Evolutionary conservation across 2,329 filamentous ascomycete genomes (phyloP), one percentile per base, ranked within the genome.

Genomic region (Beauveria sp.): DNA sequence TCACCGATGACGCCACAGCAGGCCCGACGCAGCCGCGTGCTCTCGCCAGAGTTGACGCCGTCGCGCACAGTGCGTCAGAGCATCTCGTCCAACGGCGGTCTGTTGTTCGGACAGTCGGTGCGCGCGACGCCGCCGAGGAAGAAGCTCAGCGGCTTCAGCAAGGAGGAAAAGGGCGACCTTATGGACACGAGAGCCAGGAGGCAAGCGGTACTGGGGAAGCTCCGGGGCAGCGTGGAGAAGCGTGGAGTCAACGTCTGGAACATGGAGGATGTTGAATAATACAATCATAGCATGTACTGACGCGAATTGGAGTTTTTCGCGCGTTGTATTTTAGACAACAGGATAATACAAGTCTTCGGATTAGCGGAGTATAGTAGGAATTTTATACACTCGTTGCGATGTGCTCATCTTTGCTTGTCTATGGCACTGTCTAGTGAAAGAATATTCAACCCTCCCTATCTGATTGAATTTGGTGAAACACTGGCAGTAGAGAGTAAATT

Each of bases 61-160:
- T 71, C 77, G 2, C 73, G 78, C 38, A 72, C 68, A 49, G 71
- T 81, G 59, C 77, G 79, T 4, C 74, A 75, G 18, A 76, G 73
- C 62, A 64, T 75, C 5, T 70, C 71, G 5, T 70, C 70, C 1
- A 61, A 12, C 3, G 72, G 69, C 49, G 64, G 69, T 45, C 73
- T 79, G 28, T 78, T 76, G 14, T 76, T 82, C 16, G 70, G 77
- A 3, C 71, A 71, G 22, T 73, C 74, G 67, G 73, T 63, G 20
- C 70, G 70, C 64, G 68, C 70, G 12, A 81, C 80, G 22, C 77
- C 83, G 28, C 81, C 83, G 2, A 75, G 84, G 49, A 87, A 83
- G 76, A 88, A 86, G 76, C 67, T 88, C 62, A 85, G 79, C 64
- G 83, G 83, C 20, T 88, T 84, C 66, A 84, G 79, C 62, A 75